phyloP scores from a whole-genome alignment of 345 rosid species.

The Geranium brycei region DNA sequence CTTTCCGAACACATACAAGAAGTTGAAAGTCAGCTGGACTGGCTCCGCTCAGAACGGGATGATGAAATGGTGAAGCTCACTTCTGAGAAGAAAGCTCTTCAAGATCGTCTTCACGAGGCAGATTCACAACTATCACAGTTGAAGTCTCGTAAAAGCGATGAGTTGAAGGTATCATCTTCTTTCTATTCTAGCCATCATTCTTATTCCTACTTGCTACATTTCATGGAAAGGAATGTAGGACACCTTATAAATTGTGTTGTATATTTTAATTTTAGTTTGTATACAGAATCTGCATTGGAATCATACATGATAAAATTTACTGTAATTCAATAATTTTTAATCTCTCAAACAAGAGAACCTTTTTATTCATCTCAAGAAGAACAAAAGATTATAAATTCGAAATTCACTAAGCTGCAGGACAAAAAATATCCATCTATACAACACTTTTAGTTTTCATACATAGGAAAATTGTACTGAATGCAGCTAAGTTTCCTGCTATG shows the following conservation, averaged over 20 bases:
- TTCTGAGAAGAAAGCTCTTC: conserved; percentile 67
- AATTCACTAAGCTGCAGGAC: too few relatives aligned
- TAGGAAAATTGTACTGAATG: too few relatives aligned
- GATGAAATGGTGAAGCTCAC: conserved; percentile 65
- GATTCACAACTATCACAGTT: conserved; percentile 73
- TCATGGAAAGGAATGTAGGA: neutral
- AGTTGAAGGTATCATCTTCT: conserved; percentile 55
- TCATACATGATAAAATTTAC: neutral
- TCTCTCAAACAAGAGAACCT: neutral
- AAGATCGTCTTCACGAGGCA: conserved; percentile 89
- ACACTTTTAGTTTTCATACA: too few relatives aligned
- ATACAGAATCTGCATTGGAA: neutral
- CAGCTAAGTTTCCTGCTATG: too few relatives aligned
- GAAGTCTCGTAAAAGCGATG: conserved; percentile 90
- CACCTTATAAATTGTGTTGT: neutral
- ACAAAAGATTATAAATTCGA: too few relatives aligned
- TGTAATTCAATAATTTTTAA: neutral
- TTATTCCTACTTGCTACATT: neutral
- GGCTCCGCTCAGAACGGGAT: conserved; percentile 87
- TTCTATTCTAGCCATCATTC: neutral
- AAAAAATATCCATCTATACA: too few relatives aligned
- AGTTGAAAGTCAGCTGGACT: conserved; percentile 87
- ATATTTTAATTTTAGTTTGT: too few relatives aligned
- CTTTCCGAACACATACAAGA: conserved; percentile 75
- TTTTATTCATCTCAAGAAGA: too few relatives aligned